Conservation (phyloP, 2,329 filamentous ascomycete genomes). For the Didymella glomerata region DNA sequence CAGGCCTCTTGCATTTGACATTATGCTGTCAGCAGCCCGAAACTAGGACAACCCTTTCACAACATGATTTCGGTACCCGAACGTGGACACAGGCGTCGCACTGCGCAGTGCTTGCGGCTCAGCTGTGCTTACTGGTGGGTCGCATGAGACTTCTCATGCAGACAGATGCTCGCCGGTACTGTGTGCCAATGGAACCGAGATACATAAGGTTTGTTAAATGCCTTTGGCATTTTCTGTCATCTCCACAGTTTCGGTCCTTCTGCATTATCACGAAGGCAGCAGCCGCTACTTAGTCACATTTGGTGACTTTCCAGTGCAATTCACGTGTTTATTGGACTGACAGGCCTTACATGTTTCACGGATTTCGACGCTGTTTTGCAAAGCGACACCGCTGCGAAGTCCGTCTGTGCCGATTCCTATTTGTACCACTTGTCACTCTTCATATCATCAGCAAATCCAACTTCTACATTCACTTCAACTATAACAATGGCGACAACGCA, state of each 20-base stretch:
- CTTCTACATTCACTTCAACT: background rate
- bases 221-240: background rate
- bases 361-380: conserved; percentile 9
- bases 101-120: background rate
- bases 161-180: background rate
- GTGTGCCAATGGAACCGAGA: background rate
- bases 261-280: background rate
- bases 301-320: background rate
- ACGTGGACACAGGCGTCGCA: background rate
- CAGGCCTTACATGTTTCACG: background rate
- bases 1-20: background rate
- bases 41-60: background rate
- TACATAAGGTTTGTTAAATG: background rate
- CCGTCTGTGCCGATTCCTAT: conserved; percentile 1
- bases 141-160: background rate
- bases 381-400: conserved; percentile 6
- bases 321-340: background rate
- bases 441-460: background rate
- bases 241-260: background rate
- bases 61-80: conserved; percentile 9
- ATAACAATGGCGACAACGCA: conserved; percentile 32
- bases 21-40: background rate
- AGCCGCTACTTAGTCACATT: background rate
- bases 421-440: background rate
- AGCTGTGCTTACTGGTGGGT: conserved; percentile 6